Base-by-base conservation (phyloP, 2,329 filamentous ascomycete species). In the Neoarthrinium moseri region DNA sequence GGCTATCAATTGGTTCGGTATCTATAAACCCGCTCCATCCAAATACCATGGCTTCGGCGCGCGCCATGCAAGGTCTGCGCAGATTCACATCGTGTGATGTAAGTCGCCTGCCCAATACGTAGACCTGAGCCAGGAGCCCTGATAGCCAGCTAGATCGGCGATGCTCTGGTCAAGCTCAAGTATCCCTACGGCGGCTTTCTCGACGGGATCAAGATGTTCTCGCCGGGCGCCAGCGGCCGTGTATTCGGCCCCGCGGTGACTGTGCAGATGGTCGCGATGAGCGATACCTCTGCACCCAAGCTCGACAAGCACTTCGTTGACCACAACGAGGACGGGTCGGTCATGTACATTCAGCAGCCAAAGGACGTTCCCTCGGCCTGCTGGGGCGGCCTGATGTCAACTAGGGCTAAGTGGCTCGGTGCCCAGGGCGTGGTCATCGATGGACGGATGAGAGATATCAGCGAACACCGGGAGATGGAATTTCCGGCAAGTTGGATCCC, bases 301-400 rank as follows among this genome's bases (percentile, higher is more conserved):
- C 54, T 55, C n/a, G 47, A 55, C 3, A 52, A 45, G 45, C 60
- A 63, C 21, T 62, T 62, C 37, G 59, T 55, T 4, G 61, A 63
- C 47, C 53, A 54, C 46, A 61, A 61, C n/a, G 47, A 53, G 38
- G 37, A 46, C 12, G 43, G 46, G 4, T 37, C 34, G 10, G 43
- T 63, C 46, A 60, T 63, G 58, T 63, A 59, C 33, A 51, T 63
- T 4, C 54, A 60, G 29, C 58, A 63, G 29, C 61, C 60, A 6
- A 57, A 56, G 26, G 52, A 50, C 2, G 33, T 60, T 2, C 38
- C 47, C 11, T 59, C 57, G 2, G 58, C 60, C 4, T 62, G 59
- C 45, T 64, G 58, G 58, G 60, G 60, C n/a, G 49, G 37, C 3
- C 48, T 63, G 12, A 63, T 63, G 61, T 59, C 59, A 1, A 62